A percentile compares a stretch with the other conserved stretches of the same genome.
phyloP scores from a whole-genome alignment of 306 rosid genomes.

The Medicago lupulina region DNA sequence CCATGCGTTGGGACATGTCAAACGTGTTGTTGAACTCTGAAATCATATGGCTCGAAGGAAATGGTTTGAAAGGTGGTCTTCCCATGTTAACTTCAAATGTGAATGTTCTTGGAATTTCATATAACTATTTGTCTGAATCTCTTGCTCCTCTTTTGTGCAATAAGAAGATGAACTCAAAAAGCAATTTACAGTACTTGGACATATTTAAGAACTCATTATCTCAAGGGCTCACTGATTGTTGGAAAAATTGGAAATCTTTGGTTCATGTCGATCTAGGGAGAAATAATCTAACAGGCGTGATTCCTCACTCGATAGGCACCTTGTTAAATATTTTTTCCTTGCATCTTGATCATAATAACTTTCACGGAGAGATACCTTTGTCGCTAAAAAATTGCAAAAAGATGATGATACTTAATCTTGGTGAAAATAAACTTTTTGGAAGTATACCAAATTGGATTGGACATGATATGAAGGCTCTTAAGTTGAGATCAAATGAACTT shows the following conservation, averaged over 20 bases:
- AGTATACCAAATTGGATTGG: conserved; percentile 8
- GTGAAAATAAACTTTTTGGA: neutral
- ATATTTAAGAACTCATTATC: neutral
- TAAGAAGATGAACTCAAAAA: neutral
- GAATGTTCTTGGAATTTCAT: fast-evolving
- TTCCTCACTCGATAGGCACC: conserved; percentile 6
- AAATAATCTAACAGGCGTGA: neutral
- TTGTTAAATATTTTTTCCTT: neutral
- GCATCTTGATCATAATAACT: neutral
- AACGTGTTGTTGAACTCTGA: conserved; percentile 15
- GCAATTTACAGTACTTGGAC: neutral
- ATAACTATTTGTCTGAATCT: neutral
- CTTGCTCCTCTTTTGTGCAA: conserved; percentile 14
- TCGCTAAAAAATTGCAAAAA: neutral
- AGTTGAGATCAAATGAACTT: conserved; percentile 19
- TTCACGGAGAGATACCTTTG: neutral
- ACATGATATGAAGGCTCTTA: neutral
- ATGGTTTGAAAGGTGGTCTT: conserved; percentile 11
- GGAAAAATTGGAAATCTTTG: neutral
- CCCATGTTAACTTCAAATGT: conserved; percentile 15
- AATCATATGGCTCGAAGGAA: neutral
- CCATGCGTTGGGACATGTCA: neutral
- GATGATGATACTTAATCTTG: neutral
- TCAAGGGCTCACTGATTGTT: neutral
- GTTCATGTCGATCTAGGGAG: neutral